phyloP scores from a whole-genome alignment of 305 asterid species.

The Rubia peregrina region DNA sequence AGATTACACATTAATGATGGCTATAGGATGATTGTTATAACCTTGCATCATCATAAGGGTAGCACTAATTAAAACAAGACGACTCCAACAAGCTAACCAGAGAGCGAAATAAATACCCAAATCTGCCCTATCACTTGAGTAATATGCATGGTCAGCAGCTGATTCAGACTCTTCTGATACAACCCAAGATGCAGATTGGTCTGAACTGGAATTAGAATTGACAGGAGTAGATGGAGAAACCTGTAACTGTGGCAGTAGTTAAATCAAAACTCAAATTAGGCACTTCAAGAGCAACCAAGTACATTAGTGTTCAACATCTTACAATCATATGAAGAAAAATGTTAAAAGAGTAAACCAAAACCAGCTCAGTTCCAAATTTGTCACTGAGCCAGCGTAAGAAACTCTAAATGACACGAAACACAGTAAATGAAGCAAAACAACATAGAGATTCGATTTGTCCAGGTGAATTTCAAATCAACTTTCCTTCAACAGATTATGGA shows the following conservation, averaged over 20 bases:
- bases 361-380: not conserved
- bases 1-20: not conserved
- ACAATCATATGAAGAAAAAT: not conserved
- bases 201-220: slow-evolving; percentile 38
- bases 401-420: not conserved
- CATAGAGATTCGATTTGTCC: not conserved
- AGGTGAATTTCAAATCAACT: not conserved
- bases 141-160: slow-evolving; percentile 24
- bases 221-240: slow-evolving; percentile 63
- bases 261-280: slow-evolving; percentile 5
- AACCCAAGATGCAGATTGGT: slow-evolving; percentile 32
- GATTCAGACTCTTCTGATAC: slow-evolving; percentile 43
- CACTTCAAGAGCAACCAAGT: slow-evolving; percentile 11
- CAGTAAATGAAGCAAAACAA: not conserved
- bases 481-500: not conserved
- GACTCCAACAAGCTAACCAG: not conserved
- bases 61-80: slow-evolving; percentile 5
- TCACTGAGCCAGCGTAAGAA: not conserved
- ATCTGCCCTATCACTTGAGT: slow-evolving; percentile 19
- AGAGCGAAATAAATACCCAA: slow-evolving; percentile 23
- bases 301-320: not conserved
- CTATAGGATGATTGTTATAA: not conserved
- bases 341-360: not conserved
- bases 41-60: not conserved
- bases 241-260: slow-evolving; percentile 39